Base-by-base conservation (phyloP, 1,284 basidiomycete species). In the Trametes versicolor region DNA sequence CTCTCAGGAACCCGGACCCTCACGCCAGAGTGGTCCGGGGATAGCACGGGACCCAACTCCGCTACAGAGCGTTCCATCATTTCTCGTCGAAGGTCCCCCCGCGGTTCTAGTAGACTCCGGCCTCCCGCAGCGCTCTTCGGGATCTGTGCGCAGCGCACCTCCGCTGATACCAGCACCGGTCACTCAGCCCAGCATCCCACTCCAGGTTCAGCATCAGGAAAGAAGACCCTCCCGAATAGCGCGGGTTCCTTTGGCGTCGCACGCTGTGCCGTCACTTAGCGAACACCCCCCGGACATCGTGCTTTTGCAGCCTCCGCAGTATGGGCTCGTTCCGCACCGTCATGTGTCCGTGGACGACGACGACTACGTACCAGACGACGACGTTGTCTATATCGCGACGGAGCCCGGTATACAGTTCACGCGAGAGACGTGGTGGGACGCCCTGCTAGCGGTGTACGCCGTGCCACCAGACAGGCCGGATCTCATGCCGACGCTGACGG, bases 401-500 rank as follows among this genome's bases (percentile, higher is more conserved):
- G 45, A 85, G 15, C 68, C 68, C 0, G 56, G 68, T 37, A 59
- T 70, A 4, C 48, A 63, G 10, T 70, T 70, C 50, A 64, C 66
- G 0, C 68, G 68, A 25, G 68, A 70, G 2, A 70, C 64, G 1
- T 70, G 68, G 68, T 70, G 68, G 68, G 68, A 70, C 19, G 68
- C 68, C 5, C 62, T 70, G 25, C 53, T 70, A 21, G 58, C 68
- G 21, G 59, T 65, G 43, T 70, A 70, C 53, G 69, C 79, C 36
- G 77, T 80, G 4, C 21, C 75, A 27, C 19, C 21, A 7, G 54
- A 56, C 52, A 10, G 27, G 43, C 41, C 54, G 13, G 41, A 27
- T 8, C 29, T 34, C 9, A 19, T 54, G 7, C 52, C 47, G 25
- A 10, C 73, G 34, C 70, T 87, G 41, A 76, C 80, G 8, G 59